These are phyloP conservation scores for Aureobasidium subglaciale DNA, from an alignment of 2,329 filamentous ascomycete species.

Conservation along the genomic window DNA sequence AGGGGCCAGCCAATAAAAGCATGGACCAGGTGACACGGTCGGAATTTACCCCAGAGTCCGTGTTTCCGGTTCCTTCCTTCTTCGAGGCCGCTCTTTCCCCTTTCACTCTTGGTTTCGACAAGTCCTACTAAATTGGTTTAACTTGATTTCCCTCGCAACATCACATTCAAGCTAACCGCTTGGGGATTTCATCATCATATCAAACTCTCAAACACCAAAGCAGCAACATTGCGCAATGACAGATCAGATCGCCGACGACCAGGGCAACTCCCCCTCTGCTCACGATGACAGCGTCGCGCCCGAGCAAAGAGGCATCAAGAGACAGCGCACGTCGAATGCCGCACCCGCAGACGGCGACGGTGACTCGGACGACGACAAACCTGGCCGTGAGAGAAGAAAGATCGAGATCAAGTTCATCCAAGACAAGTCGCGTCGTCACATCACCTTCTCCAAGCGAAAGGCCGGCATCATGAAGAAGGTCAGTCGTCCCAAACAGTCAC, in stretches of 20 bases:
- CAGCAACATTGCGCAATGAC: too few species aligned
- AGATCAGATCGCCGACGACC: constrained; percentile 44
- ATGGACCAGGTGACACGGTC: too few species aligned
- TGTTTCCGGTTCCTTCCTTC: too few species aligned
- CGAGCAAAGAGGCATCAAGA: constrained; percentile 77
- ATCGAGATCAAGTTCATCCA: constrained; percentile 99
- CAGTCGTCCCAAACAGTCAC: not conserved
- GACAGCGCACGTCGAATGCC: constrained; percentile 59
- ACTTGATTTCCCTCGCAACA: too few species aligned
- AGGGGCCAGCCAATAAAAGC: too few species aligned
- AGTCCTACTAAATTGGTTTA: too few species aligned
- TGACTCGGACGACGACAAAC: constrained; percentile 96
- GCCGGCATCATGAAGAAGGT: constrained; percentile 99
- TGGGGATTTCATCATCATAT: too few species aligned
- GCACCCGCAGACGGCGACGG: constrained; percentile 80
- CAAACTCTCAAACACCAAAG: too few species aligned
- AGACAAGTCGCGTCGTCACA: constrained; percentile 98
- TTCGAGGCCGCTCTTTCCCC: too few species aligned
- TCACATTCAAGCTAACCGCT: too few species aligned
- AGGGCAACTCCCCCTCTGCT: constrained; percentile 44
- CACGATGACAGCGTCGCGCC: constrained; percentile 51
- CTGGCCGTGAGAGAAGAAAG: constrained; percentile 94
- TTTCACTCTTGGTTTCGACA: too few species aligned
- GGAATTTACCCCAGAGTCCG: too few species aligned
- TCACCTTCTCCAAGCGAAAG: constrained; percentile 99